Percentiles rank a stretch among this genome's conserved stretches.
phyloP scores from a whole-genome alignment of 1,139 yeast species.

The Candida neerlandica region DNA sequence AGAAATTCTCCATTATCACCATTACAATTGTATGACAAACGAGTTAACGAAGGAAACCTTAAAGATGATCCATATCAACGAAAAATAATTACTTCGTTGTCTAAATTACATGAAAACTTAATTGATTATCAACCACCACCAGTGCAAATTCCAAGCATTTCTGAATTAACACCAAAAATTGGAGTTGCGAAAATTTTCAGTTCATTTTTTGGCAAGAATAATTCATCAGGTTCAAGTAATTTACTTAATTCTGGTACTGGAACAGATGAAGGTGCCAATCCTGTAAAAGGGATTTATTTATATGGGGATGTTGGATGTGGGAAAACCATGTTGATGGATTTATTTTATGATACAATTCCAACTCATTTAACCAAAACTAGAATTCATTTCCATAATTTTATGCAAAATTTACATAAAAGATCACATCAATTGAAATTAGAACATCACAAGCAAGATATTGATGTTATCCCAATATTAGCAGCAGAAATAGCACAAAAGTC shows the following conservation, averaged over 20 bases:
- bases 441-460: conserved; percentile 64
- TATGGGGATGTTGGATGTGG: conserved; percentile 99
- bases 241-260: conserved; percentile 17
- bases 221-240: not conserved
- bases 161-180: conserved; percentile 48
- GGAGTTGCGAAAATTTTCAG: conserved; percentile 44
- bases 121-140: conserved; percentile 56
- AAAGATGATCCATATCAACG: conserved; percentile 71
- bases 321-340: conserved; percentile 96
- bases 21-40: conserved; percentile 58
- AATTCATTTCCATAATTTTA: conserved; percentile 93
- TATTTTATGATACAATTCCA: conserved; percentile 85
- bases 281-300: conserved; percentile 78
- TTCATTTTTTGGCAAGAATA: conserved; percentile 31
- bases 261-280: conserved; percentile 17
- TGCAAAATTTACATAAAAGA: conserved; percentile 91
- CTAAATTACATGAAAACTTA: conserved; percentile 53
- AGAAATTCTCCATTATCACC: conserved; percentile 38
- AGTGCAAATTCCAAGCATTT: conserved; percentile 51
- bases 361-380: conserved; percentile 72
- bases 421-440: conserved; percentile 70
- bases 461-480: conserved; percentile 83
- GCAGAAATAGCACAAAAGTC: conserved; percentile 76
- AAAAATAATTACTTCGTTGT: conserved; percentile 57
- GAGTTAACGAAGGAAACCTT: conserved; percentile 54